phyloP scores from a whole-genome alignment of 2,329 filamentous ascomycete genomes.

The Ilyonectria robusta region DNA sequence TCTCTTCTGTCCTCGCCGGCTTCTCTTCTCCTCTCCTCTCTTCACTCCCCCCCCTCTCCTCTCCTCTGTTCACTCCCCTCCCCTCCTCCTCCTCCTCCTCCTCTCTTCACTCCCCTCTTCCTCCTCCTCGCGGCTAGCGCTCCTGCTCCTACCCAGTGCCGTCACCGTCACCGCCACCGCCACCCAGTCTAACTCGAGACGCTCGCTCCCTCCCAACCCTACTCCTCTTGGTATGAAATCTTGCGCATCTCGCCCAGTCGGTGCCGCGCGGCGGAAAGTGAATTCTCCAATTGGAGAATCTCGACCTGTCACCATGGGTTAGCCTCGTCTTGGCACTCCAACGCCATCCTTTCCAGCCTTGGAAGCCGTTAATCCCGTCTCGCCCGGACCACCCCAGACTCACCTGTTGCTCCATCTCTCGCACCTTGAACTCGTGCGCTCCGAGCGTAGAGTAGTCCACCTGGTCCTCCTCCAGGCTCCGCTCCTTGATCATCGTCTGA shows the following conservation, averaged over 20 bases:
- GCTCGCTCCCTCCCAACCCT: conserved; percentile 34
- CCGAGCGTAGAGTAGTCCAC: conserved; percentile 92
- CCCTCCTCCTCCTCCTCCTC: neutral
- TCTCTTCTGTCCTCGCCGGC: no score
- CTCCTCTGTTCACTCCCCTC: neutral
- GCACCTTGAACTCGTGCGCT: conserved; percentile 97
- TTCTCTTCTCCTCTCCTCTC: no score
- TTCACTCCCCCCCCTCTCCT: neutral
- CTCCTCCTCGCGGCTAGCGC: neutral
- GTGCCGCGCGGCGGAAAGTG: conserved; percentile 82
- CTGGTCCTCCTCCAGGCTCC: conserved; percentile 83
- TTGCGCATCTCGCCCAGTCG: conserved; percentile 98
- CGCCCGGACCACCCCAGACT: conserved; percentile 40
- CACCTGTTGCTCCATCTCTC: conserved; percentile 99
- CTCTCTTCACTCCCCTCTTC: neutral
- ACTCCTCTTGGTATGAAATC: conserved; percentile 91
- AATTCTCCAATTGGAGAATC: conserved; percentile 95
- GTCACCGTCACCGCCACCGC: no score
- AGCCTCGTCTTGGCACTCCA: conserved; percentile 29
- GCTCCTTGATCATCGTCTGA: conserved; percentile 92
- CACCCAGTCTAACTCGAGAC: neutral
- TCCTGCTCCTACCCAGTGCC: neutral
- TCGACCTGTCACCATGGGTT: conserved; percentile 77
- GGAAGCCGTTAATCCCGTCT: conserved; percentile 40
- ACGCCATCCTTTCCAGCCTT: conserved; percentile 34